These are phyloP conservation scores for Hymenoscyphus fraxineus DNA, from an alignment of 2,329 filamentous ascomycete genomes.

Conservation along the genomic window DNA sequence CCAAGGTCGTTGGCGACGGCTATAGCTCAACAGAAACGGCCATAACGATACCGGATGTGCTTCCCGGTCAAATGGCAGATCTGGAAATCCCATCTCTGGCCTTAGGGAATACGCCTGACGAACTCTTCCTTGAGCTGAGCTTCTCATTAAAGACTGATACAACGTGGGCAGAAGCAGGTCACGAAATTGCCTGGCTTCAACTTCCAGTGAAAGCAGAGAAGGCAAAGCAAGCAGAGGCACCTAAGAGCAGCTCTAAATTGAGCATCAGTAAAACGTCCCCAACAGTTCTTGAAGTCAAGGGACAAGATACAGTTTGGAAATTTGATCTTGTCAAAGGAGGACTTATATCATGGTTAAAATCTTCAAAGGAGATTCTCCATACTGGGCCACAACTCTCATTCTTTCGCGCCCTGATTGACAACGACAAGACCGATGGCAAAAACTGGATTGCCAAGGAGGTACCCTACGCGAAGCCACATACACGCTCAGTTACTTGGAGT, in stretches of 20 bases:
- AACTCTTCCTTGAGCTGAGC: conserved; percentile 45
- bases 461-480: conserved; percentile 43
- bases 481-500: conserved; percentile 40
- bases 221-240: background rate
- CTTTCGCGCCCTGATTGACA: conserved; percentile 64
- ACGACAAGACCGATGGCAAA: conserved; percentile 42
- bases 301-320: conserved; percentile 37
- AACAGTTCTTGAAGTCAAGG: conserved; percentile 31
- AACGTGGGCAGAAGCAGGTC: conserved; percentile 48
- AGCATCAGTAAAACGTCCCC: conserved; percentile 20
- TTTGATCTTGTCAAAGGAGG: conserved; percentile 40
- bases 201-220: conserved; percentile 36
- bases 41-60: conserved; percentile 1
- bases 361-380: conserved; percentile 19
- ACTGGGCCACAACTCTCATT: conserved; percentile 46
- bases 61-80: background rate
- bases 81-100: conserved; percentile 7
- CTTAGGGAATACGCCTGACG: conserved; percentile 28
- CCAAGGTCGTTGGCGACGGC: conserved; percentile 5
- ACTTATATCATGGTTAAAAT: conserved; percentile 12
- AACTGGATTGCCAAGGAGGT: conserved; percentile 32
- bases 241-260: conserved; percentile 22
- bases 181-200: conserved; percentile 55
- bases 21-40: background rate
- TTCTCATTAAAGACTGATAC: conserved; percentile 43